Evolutionary conservation across 176 grass and related monocot genomes (phyloP), one percentile per base, ranked within the genome.

Genomic region (Carex littledalei): DNA sequence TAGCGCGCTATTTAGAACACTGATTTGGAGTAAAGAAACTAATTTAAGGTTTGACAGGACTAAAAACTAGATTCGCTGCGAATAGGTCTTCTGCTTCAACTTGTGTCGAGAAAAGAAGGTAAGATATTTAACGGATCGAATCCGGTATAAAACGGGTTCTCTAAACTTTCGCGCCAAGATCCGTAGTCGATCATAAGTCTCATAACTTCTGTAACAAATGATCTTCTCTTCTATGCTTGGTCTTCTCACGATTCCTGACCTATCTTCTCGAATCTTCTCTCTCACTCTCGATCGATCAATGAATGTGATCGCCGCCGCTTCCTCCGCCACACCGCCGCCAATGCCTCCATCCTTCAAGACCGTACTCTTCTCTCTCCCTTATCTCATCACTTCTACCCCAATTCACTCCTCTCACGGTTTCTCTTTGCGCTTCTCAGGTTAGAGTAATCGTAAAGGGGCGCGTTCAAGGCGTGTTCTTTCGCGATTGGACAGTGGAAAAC

Each of bases 401-500:
- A 43, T 70, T 43, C 35, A 32, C 67, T 41, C 35, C 16, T 63
- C 20, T 43, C 34, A 71, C 35, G 43, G 17, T 43, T 2, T 0
- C 67, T 71, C 31, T 71, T 5, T 5, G 17, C 16, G n/a, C 15
- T 41, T 70, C 17, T 70, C 67, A 71, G 39, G 85, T 95, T 32
- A 89, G 82, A 32, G 90, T 92, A 67, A 79, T 89, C 59, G 85
- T 94, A n/a, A 97, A 94, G 83, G 92, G 94, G 4, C 84, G 92
- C 43, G 94, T 97, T 29, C 90, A 92, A 64, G 94, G 94, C 4
- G 92, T 97, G 57, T 90, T 78, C 75, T 97, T 92, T 87, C 90
- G 92, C 50, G 92, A 92, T 75, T 97, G 92, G 92, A 94, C 94
- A 11, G 86, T 90, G 35, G 84, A 90, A 50, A 94, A 89, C 62